Evolutionary conservation across 371 early-diverging fungal species (phyloP), one percentile per base, ranked within the genome.

Genomic region (Ordospora pajunii): DNA sequence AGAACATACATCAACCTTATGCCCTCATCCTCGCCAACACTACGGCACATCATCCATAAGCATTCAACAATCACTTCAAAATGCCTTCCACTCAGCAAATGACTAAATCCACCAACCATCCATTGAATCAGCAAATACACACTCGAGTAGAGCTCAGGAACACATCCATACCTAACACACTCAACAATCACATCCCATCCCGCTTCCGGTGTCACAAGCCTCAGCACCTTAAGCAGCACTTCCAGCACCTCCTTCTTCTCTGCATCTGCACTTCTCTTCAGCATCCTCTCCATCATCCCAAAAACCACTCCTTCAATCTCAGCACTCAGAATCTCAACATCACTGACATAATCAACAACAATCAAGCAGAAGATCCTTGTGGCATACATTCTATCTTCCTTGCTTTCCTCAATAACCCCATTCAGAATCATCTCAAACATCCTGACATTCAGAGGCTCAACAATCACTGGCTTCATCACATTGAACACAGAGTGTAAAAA

Each of bases 351-450:
- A 19, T 58, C 58, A 12, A 58, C 12, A 14, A 58, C 17, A 14
- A 58, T 14, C 27, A 17, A 25, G 17, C 58, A 25, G 58, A 58
- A 58, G 11, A 58, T 17, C 25, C 17, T 23, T 11, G 25, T 58
- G 3, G 58, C 12, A 58, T 58, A 58, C n/a, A 14, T 40, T 11
- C 40, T 32, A 0, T 37, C 58, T 11, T 32, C 19, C 2, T n/a
- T 12, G 6, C 58, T 58, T 12, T 58, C 58, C 12, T 40, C 40
- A 14, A 58, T 12, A 8, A 58, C 40, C 58, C 58, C 58, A 14
- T 40, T 17, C 14, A 58, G 58, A 58, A 58, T 58, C 58, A 58
- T 58, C 37, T 58, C 58, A 37, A 58, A 12, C 40, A 58, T 58
- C 58, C 19, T 58, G 27, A 58, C 11, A 17, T 58, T 58, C 32